Evolutionary conservation across 345 rosid genomes (phyloP).

Genomic region (Citrus australasica): DNA sequence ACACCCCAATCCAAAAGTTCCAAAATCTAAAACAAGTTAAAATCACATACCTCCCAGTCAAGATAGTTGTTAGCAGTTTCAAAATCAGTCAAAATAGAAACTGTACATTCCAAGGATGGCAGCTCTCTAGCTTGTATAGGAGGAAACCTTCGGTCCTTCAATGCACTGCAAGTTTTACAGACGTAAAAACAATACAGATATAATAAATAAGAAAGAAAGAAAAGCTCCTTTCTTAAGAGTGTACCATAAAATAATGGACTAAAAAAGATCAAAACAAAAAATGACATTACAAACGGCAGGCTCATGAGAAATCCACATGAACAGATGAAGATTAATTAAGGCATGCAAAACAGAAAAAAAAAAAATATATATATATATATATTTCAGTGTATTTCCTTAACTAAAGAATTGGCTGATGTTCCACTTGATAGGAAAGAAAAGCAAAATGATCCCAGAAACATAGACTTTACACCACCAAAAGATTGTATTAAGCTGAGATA

Average conservation of each 20-base stretch:
- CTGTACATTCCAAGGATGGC: conserved; percentile 89
- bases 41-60: conserved; percentile 87
- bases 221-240: background rate
- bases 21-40: conserved; percentile 11
- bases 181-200: background rate
- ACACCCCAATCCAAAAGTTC: background rate
- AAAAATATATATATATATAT: too few species aligned
- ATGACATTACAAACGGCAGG: background rate
- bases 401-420: background rate
- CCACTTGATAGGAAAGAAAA: background rate
- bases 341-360: background rate
- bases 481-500: background rate
- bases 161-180: conserved; percentile 56
- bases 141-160: conserved; percentile 95
- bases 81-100: conserved; percentile 78
- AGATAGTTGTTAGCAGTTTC: conserved; percentile 75
- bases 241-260: background rate
- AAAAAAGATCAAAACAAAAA: background rate
- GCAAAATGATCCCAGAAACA: background rate
- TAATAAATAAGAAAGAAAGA: background rate
- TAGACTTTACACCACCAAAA: background rate
- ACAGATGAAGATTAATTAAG: background rate
- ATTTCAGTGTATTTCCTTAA: background rate
- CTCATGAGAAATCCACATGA: background rate
- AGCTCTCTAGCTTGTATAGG: conserved; percentile 91